These are phyloP conservation scores for Pharnaceum exiguum DNA, from an alignment of 148 eudicot species.

Conservation along the genomic window DNA sequence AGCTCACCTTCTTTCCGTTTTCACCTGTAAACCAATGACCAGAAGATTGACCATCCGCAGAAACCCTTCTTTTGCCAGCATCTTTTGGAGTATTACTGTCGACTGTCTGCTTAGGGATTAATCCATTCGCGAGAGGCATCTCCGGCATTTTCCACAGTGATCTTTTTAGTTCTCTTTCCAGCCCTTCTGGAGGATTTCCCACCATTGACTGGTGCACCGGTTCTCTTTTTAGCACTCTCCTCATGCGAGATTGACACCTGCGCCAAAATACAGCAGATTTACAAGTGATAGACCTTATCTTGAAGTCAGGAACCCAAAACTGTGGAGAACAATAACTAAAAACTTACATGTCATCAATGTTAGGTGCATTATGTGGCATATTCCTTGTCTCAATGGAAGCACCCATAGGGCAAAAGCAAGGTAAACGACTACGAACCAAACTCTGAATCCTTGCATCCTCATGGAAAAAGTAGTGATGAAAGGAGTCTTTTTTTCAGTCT, in stretches of 20 bases:
- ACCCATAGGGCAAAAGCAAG: conserved; percentile 63
- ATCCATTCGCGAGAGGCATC: conserved; percentile 57
- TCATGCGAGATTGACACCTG: conserved; percentile 80
- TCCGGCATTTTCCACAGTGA: conserved; percentile 26
- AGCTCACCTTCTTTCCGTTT: conserved; percentile 74
- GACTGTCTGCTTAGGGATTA: conserved; percentile 40
- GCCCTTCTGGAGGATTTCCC: conserved; percentile 33
- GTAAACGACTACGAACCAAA: conserved; percentile 66
- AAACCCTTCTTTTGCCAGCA: conserved; percentile 85
- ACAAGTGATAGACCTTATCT: background rate
- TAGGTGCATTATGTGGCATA: conserved; percentile 35
- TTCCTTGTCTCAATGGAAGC: conserved; percentile 25
- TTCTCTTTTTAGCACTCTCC: conserved; percentile 37
- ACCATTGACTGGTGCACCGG: conserved; percentile 20
- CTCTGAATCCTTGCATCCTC: conserved; percentile 60
- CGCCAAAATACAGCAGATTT: conserved; percentile 9
- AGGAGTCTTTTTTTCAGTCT: conserved; percentile 21
- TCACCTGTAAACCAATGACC: conserved; percentile 73
- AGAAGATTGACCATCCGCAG: conserved; percentile 60
- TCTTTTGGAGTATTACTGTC: conserved; percentile 55
- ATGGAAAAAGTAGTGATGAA: conserved; percentile 70
- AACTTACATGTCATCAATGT: conserved; percentile 75
- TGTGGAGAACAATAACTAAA: too few relatives aligned
- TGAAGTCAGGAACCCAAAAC: background rate
- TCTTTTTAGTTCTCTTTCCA: conserved; percentile 36